These are phyloP conservation scores for Monilinia polystroma DNA, from an alignment of 2,329 filamentous ascomycete species.

Conservation along the genomic window DNA sequence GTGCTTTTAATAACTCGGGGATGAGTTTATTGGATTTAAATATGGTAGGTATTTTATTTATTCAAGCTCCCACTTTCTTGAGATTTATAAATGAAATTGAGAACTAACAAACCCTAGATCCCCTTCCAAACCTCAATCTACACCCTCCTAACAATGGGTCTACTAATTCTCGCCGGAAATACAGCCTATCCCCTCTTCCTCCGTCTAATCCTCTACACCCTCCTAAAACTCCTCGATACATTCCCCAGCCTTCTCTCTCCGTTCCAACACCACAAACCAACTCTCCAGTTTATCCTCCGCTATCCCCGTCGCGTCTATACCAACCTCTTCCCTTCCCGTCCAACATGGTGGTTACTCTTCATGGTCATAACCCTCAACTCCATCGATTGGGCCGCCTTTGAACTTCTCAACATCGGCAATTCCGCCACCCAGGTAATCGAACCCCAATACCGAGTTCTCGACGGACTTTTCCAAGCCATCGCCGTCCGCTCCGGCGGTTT, in stretches of 20 bases:
- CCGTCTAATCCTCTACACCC: conserved; percentile 57
- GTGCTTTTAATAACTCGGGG: conserved; percentile 70
- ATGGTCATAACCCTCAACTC: conserved; percentile 60
- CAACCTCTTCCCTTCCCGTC: conserved; percentile 60
- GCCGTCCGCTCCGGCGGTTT: conserved; percentile 66
- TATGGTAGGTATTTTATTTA: conserved; percentile 46
- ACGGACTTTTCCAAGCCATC: conserved; percentile 64
- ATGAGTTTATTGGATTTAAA: conserved; percentile 67
- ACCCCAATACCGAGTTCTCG: conserved; percentile 54
- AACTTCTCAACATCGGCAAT: conserved; percentile 64
- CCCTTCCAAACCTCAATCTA: conserved; percentile 45
- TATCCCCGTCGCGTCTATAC: conserved; percentile 61
- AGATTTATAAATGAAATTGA: conserved; percentile 2
- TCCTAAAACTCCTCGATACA: conserved; percentile 45
- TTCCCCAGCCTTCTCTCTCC: conserved; percentile 41
- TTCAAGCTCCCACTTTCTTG: not conserved
- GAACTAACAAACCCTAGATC: conserved; percentile 34
- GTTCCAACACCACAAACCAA: conserved; percentile 45
- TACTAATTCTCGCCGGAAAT: conserved; percentile 63
- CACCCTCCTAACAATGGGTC: conserved; percentile 49
- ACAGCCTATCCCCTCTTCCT: conserved; percentile 53
- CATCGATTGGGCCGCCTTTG: conserved; percentile 64
- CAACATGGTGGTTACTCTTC: conserved; percentile 65
- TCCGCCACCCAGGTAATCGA: conserved; percentile 53
- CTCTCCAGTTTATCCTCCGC: conserved; percentile 53